Evolutionary conservation across 2,329 filamentous ascomycete genomes (phyloP), one percentile per base, ranked within the genome.

Genomic region (Penicillium sp.): DNA sequence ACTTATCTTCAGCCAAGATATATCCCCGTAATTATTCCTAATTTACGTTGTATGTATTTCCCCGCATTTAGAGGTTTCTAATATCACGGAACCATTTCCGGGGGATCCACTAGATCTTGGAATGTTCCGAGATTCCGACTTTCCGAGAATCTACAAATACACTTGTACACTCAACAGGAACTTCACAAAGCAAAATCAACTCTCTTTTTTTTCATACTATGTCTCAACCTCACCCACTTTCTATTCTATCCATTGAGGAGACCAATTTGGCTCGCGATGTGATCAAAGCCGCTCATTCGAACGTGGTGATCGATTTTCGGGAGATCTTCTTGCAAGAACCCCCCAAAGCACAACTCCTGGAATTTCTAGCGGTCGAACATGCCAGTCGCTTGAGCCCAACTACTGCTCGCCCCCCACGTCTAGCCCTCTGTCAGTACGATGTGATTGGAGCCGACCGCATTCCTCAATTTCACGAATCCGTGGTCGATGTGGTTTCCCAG

Each of bases 351-450:
- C 64, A 75, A n/a, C 71, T 82, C 53, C 74, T 76, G 45, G 65
- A 74, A 11, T 82, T 78, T 55, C 72, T 82, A 4, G 73, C 75
- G 0, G 67, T 78, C 2, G 79, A 82, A 58, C 78, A 81, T 50
- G 73, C 74, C 18, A 73, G 73, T 16, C 67, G 70, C n/a, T 49
- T 75, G 38, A 71, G 69, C 19, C 65, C 69, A 14, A 68, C 69
- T 2, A 76, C 75, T 2, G 74, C 75, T 13, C 70, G 75, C 2
- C 81, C 80, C 13, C 71, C 77, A 7, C 75, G 82, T 29, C 63
- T 81, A 46, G 82, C 81, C 2, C 74, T 79, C 41, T 79, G 80
- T 32, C 77, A 81, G 59, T 86, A 84, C 70, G 81, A 81, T 68
- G 76, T 84, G 45, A 77, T 84, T 53, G 78, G 80, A 1, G 62